phyloP scores from a whole-genome alignment of 345 rosid species.

The Eucalyptus cloeziana region DNA sequence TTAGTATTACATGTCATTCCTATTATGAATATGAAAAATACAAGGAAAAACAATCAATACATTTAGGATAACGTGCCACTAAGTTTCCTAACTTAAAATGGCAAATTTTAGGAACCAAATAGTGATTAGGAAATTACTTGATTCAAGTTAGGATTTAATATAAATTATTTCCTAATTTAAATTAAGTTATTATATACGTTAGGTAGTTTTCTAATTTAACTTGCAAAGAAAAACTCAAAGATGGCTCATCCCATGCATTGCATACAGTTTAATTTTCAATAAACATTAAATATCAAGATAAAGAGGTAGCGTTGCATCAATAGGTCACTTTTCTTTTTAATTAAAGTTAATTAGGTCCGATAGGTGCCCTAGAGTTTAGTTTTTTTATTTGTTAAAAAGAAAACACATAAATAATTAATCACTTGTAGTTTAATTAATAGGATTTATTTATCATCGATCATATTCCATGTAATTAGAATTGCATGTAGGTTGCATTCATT shows the following conservation, averaged over 20 bases:
- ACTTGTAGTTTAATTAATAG: no score
- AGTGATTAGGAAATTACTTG: background rate
- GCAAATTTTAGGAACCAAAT: background rate
- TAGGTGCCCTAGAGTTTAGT: background rate
- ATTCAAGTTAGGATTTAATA: background rate
- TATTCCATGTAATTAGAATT: background rate
- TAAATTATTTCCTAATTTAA: background rate
- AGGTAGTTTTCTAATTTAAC: background rate
- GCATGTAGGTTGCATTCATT: background rate
- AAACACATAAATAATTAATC: no score
- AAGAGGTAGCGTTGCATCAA: background rate
- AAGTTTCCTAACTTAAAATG: background rate
- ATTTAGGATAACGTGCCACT: no score
- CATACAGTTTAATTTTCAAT: background rate
- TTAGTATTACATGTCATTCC: no score
- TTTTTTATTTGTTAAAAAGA: no score
- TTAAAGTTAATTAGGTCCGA: background rate
- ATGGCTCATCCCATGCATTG: background rate
- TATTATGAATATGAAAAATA: no score
- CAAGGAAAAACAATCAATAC: no score
- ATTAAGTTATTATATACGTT: no score
- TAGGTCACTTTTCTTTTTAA: background rate
- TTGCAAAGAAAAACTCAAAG: background rate
- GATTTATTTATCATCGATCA: background rate
- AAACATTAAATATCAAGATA: background rate